Evolutionary conservation across 108 stramenopile species (phyloP).

Genomic region (Cylindrotheca closterium): DNA sequence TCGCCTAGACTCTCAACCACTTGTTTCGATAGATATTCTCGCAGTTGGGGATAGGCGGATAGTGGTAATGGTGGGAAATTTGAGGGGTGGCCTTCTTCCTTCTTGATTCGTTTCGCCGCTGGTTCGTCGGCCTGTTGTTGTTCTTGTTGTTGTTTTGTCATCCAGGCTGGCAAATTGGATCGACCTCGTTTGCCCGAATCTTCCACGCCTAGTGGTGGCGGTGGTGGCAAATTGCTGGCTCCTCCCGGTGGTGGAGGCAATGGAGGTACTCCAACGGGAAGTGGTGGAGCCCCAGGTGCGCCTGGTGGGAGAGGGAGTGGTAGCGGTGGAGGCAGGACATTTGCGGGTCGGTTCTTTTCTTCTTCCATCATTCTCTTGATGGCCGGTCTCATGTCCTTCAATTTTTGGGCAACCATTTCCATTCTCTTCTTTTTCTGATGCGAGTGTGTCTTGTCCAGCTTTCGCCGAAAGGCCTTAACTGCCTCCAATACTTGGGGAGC

Average conservation of each 20-base stretch:
- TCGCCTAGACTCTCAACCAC: slow-evolving; percentile 77
- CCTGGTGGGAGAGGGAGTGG: slow-evolving; percentile 25
- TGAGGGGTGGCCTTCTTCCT: slow-evolving; percentile 10
- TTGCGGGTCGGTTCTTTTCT: slow-evolving; percentile 17
- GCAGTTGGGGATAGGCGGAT: slow-evolving; percentile 22
- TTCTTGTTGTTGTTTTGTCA: slow-evolving; percentile 49
- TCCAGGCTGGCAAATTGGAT: slow-evolving; percentile 84
- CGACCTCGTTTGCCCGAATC: slow-evolving; percentile 62
- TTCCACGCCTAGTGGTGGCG: slow-evolving; percentile 14
- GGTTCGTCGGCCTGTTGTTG: slow-evolving; percentile 9
- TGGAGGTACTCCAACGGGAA: slow-evolving; percentile 7
- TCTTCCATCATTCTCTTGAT: slow-evolving; percentile 37
- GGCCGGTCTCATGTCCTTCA: slow-evolving; percentile 41
- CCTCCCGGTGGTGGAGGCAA: slow-evolving; percentile 27
- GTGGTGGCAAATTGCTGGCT: slow-evolving; percentile 13
- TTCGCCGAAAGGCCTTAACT: slow-evolving; percentile 70
- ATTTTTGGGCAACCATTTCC: slow-evolving; percentile 53
- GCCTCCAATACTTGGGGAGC: slow-evolving; percentile 75
- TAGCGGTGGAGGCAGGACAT: slow-evolving; percentile 15
- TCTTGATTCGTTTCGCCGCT: slow-evolving; percentile 28
- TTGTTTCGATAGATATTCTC: slow-evolving; percentile 49
- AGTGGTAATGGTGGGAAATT: slow-evolving; percentile 51
- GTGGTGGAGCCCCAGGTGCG: slow-evolving; percentile 29
- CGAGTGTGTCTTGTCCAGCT: slow-evolving; percentile 51
- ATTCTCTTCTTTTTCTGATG: slow-evolving; percentile 50